Evolutionary conservation across 768 basidiomycete genomes (phyloP), one percentile per base, ranked within the genome.

Genomic region (Mycena epipterygia): DNA sequence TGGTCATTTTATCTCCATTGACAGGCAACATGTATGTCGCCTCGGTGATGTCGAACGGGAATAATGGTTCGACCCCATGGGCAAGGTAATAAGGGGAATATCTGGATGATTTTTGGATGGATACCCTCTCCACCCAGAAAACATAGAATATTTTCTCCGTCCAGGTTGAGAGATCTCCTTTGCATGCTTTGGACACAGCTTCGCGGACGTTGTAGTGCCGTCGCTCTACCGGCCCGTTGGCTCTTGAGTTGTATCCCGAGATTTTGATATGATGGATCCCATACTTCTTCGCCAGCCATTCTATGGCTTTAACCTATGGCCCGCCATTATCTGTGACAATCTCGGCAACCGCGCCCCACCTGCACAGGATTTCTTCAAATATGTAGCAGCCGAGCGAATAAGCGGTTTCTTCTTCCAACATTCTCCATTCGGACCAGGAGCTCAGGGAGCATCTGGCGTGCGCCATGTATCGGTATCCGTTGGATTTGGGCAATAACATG

Each of bases 301-400:
- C n/a, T 2, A 61, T n/a, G 2, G 60, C 60, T 21, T 35, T 51
- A 2, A 61, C 27, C 46, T 32, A 61, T 33, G 32, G n/a, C 9
- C 16, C 8, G 16, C 60, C 60, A 39, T 61, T 61, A 25, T 61
- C 60, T n/a, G 60, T 61, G 4, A 21, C 8, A 9, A 61, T 61
- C 49, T 61, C 46, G 23, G 16, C 33, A 2, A 61, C 17, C 1
- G 60, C 60, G 11, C 60, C 60, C 60, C 60, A 61, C 11, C 60
- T 29, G 19, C 60, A 61, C 12, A 61, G 17, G 23, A 61, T 37
- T 25, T 61, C 60, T n/a, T 61, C 60, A 21, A 61, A 61, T 1
- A 61, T 2, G 33, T 49, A 61, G 3, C 14, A 25, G n/a, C 60
- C 60, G 11, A 61, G 33, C 5, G 46, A 3, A 13, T 33, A 21